Conservation (phyloP, 2,329 filamentous ascomycete genomes). For the Fusarium sp. region DNA sequence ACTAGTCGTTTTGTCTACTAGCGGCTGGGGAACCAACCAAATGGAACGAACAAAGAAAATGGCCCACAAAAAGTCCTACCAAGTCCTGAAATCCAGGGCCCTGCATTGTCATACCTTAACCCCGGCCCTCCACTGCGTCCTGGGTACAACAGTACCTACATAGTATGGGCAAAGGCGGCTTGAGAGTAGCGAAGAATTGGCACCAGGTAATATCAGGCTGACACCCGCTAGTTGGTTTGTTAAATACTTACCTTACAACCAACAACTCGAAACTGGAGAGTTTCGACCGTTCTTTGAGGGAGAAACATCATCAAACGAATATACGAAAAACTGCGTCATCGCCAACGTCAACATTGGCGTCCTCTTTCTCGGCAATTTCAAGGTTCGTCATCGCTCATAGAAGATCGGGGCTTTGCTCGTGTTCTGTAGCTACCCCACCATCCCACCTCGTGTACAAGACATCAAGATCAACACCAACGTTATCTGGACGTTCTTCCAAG, state of each 20-base stretch:
- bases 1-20: no score
- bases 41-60: not conserved
- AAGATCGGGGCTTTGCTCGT: slow-evolving; percentile 5
- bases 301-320: not conserved
- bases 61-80: slow-evolving; percentile 16
- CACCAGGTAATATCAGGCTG: not conserved
- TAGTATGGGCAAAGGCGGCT: not conserved
- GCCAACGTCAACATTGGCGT: not conserved
- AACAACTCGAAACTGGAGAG: not conserved
- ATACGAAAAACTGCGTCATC: not conserved
- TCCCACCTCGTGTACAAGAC: not conserved
- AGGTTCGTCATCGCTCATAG: not conserved
- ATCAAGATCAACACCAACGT: not conserved
- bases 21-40: not conserved
- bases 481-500: not conserved
- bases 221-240: not conserved
- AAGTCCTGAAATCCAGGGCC: slow-evolving; percentile 12
- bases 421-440: slow-evolving; percentile 7
- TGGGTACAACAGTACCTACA: not conserved
- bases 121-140: not conserved
- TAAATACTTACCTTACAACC: not conserved
- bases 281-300: not conserved
- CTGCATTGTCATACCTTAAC: not conserved
- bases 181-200: not conserved
- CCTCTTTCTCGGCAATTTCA: not conserved